Evolutionary conservation across 768 basidiomycete species (phyloP).

Genomic region (Termitomyces eurrhizus): DNA sequence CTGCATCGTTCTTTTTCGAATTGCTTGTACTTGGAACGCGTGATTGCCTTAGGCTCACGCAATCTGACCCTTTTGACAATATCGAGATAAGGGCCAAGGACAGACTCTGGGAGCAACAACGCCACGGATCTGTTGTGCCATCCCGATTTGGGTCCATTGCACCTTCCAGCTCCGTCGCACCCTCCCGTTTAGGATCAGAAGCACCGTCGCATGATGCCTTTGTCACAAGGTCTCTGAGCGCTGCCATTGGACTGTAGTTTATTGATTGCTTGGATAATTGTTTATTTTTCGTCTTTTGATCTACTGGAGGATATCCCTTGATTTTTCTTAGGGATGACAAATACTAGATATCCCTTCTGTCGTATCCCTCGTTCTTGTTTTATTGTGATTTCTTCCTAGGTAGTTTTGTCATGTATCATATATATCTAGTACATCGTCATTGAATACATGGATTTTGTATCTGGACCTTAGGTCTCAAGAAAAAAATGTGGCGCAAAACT

Average conservation of each 20-base stretch:
- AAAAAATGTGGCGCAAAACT: background rate
- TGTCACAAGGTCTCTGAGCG: slow-evolving; percentile 42
- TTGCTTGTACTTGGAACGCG: slow-evolving; percentile 90
- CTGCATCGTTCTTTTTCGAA: slow-evolving; percentile 97
- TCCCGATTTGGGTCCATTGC: slow-evolving; percentile 12
- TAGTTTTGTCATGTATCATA: slow-evolving; percentile 7
- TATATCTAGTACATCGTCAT: background rate
- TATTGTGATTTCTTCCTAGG: slow-evolving; percentile 4
- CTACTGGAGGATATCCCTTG: slow-evolving; percentile 14
- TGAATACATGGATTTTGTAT: background rate
- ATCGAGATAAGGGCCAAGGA: slow-evolving; percentile 81
- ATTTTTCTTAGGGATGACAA: slow-evolving; percentile 1
- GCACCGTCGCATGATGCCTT: slow-evolving; percentile 28
- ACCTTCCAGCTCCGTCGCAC: slow-evolving; percentile 17
- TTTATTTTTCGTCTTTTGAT: slow-evolving; percentile 6
- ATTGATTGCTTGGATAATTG: background rate
- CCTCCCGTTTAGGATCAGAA: slow-evolving; percentile 19
- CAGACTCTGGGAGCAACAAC: slow-evolving; percentile 78
- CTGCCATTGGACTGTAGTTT: slow-evolving; percentile 34
- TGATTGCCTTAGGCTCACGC: slow-evolving; percentile 82
- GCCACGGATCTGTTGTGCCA: slow-evolving; percentile 26
- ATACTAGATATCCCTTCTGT: slow-evolving; percentile 3
- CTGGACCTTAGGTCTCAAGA: background rate
- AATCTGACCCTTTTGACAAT: slow-evolving; percentile 74
- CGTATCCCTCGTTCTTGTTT: slow-evolving; percentile 1